phyloP scores from a whole-genome alignment of 345 rosid species.

The Schrenkiella parvula region DNA sequence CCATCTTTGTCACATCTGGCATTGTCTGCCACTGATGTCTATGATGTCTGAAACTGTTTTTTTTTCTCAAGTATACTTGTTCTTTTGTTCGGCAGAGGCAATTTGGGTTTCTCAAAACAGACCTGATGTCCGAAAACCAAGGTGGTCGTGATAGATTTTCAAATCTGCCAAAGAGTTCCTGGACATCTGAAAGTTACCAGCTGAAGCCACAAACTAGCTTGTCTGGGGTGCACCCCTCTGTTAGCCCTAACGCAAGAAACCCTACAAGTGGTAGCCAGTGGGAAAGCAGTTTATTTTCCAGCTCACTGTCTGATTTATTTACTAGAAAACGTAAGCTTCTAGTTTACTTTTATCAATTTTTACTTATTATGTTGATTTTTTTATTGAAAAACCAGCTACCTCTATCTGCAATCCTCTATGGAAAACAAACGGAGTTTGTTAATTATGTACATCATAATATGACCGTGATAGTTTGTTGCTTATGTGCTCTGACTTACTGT shows the following conservation, averaged over 20 bases:
- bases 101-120: constrained; percentile 57
- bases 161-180: constrained; percentile 39
- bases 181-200: constrained; percentile 40
- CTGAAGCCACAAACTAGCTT: constrained; percentile 45
- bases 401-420: not conserved
- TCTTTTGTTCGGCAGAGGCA: constrained; percentile 56
- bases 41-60: constrained; percentile 1
- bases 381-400: not conserved
- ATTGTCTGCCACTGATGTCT: not conserved
- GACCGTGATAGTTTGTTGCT: not conserved
- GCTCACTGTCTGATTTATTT: constrained; percentile 81
- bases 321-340: constrained; percentile 60
- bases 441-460: not conserved
- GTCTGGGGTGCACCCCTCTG: constrained; percentile 32
- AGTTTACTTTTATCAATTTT: constrained; percentile 4
- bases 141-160: constrained; percentile 46
- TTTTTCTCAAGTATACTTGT: constrained; percentile 18
- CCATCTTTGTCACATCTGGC: not conserved
- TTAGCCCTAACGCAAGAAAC: constrained; percentile 36
- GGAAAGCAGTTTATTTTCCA: constrained; percentile 90
- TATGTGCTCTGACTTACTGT: not conserved
- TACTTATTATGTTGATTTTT: not conserved
- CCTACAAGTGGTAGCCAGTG: constrained; percentile 43
- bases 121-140: constrained; percentile 48
- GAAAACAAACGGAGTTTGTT: not conserved